Conservation (phyloP, 257 asterid genomes). For the Mentha longifolia region DNA sequence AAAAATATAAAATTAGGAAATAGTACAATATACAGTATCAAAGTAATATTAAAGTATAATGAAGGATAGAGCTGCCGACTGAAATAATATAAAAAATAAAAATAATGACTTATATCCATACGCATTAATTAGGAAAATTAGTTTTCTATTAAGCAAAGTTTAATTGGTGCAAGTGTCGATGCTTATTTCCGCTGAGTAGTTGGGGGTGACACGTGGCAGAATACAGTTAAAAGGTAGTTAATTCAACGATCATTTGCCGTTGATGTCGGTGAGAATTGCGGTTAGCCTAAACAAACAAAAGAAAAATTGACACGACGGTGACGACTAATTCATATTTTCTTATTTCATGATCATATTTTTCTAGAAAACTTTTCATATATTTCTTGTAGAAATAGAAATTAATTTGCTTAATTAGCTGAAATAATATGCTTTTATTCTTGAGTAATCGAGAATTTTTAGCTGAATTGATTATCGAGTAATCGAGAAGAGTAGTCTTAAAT, state of each 20-base stretch:
- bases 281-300: neutral
- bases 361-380: neutral
- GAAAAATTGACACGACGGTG: constrained; percentile 7
- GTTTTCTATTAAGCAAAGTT: neutral
- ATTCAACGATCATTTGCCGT: constrained; percentile 29
- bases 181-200: neutral
- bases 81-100: neutral
- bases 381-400: too few relatives aligned
- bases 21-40: too few relatives aligned
- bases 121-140: constrained; percentile 10
- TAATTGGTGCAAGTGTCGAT: neutral
- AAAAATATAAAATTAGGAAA: too few relatives aligned
- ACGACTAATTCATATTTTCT: neutral
- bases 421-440: too few relatives aligned
- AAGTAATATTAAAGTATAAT: neutral
- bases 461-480: constrained; percentile 7
- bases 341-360: neutral
- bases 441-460: too few relatives aligned
- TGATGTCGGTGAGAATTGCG: constrained; percentile 29
- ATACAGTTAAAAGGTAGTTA: constrained; percentile 27
- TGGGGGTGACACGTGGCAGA: constrained; percentile 27
- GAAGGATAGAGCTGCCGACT: neutral
- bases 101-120: neutral
- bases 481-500: constrained; percentile 15
- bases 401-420: too few relatives aligned